phyloP scores from a whole-genome alignment of 352 stramenopile genomes.

The Globisporangium paroecandrum region DNA sequence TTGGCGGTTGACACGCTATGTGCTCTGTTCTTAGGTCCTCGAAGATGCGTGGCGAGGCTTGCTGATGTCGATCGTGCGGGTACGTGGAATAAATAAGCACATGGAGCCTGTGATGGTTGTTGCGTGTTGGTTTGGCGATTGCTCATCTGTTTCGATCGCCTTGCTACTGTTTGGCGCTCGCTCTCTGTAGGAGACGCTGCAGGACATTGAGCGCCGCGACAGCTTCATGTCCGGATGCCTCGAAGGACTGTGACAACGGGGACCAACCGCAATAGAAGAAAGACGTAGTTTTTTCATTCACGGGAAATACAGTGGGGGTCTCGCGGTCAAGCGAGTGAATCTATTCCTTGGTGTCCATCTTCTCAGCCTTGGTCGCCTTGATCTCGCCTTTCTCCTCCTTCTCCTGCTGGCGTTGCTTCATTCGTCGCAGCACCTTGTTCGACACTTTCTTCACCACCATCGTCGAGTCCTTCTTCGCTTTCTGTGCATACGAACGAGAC shows the following conservation, averaged over 20 bases:
- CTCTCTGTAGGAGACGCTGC: slow-evolving; percentile 48
- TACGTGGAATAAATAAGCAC: slow-evolving; percentile 15
- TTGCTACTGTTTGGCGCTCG: not conserved
- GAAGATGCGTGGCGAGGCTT: slow-evolving; percentile 53
- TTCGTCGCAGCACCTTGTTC: slow-evolving; percentile 65
- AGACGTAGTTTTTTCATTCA: not conserved
- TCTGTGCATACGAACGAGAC: slow-evolving; percentile 18
- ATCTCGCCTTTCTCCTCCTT: slow-evolving; percentile 49
- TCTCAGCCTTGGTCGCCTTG: slow-evolving; percentile 28
- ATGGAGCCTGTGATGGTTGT: not conserved
- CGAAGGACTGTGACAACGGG: slow-evolving; percentile 42
- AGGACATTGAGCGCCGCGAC: slow-evolving; percentile 64
- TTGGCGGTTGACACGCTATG: not conserved
- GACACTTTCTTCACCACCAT: slow-evolving; percentile 65
- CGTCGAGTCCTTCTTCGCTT: slow-evolving; percentile 59
- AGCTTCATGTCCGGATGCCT: slow-evolving; percentile 67
- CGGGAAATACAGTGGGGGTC: not conserved
- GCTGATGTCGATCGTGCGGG: slow-evolving; percentile 55
- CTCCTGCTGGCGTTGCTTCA: slow-evolving; percentile 54
- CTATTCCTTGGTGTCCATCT: slow-evolving; percentile 64
- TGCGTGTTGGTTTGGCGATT: not conserved
- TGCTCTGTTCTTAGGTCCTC: slow-evolving; percentile 28
- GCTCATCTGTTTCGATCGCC: not conserved
- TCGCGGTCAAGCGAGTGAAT: not conserved
- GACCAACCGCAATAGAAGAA: not conserved